phyloP scores from a whole-genome alignment of 768 basidiomycete species.

The Lactarius vividus region DNA sequence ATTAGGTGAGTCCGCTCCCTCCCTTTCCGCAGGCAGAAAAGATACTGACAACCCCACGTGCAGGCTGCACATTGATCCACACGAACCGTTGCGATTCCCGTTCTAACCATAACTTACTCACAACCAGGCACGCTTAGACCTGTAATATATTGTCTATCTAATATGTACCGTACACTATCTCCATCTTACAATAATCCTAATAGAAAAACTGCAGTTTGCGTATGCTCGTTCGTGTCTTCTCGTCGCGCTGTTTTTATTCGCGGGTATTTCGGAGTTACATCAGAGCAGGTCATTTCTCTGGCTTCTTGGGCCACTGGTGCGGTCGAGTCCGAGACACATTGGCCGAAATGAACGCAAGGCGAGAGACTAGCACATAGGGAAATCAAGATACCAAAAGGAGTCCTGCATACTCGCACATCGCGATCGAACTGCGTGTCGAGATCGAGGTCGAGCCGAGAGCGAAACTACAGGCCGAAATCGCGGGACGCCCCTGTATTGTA shows the following conservation, averaged over 20 bases:
- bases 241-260: neutral
- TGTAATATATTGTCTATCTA: constrained; percentile 16
- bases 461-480: neutral
- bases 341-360: neutral
- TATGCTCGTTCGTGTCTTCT: neutral
- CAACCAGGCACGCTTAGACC: neutral
- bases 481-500: neutral
- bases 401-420: constrained; percentile 3
- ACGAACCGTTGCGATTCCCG: constrained; percentile 9
- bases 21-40: neutral
- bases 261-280: neutral
- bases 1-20: constrained; percentile 17
- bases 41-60: constrained; percentile 7
- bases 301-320: neutral
- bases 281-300: neutral
- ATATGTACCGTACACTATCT: constrained; percentile 5
- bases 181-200: constrained; percentile 8
- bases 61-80: constrained; percentile 2
- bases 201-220: neutral
- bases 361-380: neutral
- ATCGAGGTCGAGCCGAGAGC: neutral
- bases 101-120: constrained; percentile 12
- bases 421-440: constrained; percentile 9
- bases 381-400: neutral
- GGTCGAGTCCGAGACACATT: neutral